Conservation (phyloP, 352 stramenopile species). For the Globisporangium echinulatum region DNA sequence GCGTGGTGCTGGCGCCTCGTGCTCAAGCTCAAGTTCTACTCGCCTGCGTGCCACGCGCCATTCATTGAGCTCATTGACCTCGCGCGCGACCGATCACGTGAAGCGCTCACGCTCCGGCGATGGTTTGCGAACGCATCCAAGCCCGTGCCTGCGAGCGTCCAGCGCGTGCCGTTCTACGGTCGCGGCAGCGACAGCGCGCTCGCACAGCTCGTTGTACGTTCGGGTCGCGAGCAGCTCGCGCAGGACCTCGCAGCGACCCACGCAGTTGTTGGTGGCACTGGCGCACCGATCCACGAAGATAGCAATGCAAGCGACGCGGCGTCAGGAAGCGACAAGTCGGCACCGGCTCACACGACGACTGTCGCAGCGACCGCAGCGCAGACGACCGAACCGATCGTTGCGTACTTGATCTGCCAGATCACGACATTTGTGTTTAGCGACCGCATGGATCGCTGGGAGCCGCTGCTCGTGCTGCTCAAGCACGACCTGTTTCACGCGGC, state of each 20-base stretch:
- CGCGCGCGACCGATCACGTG: slow-evolving; percentile 58
- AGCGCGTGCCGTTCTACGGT: slow-evolving; percentile 51
- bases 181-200: slow-evolving; percentile 30
- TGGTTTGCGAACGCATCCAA: slow-evolving; percentile 56
- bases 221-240: background rate
- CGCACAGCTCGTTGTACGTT: slow-evolving; percentile 10
- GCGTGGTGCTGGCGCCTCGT: slow-evolving; percentile 84
- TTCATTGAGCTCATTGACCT: slow-evolving; percentile 69
- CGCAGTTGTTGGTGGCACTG: slow-evolving; percentile 17
- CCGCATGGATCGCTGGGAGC: slow-evolving; percentile 78
- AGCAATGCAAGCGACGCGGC: background rate
- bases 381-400: slow-evolving; percentile 76
- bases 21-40: slow-evolving; percentile 82
- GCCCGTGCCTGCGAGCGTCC: slow-evolving; percentile 16
- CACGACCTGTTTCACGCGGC: slow-evolving; percentile 46
- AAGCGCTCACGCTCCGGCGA: slow-evolving; percentile 64
- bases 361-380: slow-evolving; percentile 39
- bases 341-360: slow-evolving; percentile 15
- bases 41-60: slow-evolving; percentile 52
- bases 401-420: slow-evolving; percentile 77
- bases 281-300: slow-evolving; percentile 25
- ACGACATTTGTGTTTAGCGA: slow-evolving; percentile 44
- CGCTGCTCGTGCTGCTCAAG: slow-evolving; percentile 69
- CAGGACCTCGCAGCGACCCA: slow-evolving; percentile 3
- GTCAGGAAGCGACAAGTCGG: slow-evolving; percentile 6